Evolutionary conservation across 2,329 filamentous ascomycete species (phyloP).

Genomic region (Tolypocladium ophioglossoides): DNA sequence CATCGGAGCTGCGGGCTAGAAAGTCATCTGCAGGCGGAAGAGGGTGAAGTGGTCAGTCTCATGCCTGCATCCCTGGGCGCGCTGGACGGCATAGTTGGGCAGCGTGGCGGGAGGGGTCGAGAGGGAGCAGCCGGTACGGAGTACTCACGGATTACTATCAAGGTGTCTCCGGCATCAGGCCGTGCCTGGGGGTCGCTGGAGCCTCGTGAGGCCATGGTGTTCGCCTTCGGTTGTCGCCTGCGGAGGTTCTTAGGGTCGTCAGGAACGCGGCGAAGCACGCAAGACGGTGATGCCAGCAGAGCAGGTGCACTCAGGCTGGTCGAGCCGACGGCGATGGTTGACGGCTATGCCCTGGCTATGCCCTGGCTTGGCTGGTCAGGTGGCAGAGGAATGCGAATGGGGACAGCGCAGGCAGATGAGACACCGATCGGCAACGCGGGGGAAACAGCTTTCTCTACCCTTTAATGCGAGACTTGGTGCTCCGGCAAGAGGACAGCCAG

Average conservation of each 20-base stretch:
- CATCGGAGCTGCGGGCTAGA: slow-evolving; percentile 79
- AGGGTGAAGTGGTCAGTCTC: background rate
- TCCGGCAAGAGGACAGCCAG: slow-evolving; percentile 1
- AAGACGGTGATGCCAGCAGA: background rate
- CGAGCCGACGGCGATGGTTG: background rate
- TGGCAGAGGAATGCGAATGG: background rate
- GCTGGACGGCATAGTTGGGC: background rate
- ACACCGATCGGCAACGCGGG: background rate
- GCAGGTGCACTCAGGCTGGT: background rate
- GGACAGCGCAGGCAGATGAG: background rate
- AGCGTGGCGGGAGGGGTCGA: background rate
- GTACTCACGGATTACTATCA: slow-evolving; percentile 61
- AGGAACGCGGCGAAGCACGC: background rate
- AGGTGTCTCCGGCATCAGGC: slow-evolving; percentile 54
- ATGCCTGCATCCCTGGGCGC: background rate
- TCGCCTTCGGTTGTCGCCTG: background rate
- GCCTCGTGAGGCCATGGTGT: slow-evolving; percentile 31
- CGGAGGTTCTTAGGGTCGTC: background rate
- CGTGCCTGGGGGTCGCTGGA: slow-evolving; percentile 25
- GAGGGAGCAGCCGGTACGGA: slow-evolving; percentile 11
- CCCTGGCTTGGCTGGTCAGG: background rate
- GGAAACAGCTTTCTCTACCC: background rate
- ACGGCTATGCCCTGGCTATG: background rate
- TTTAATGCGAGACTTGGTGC: slow-evolving; percentile 5
- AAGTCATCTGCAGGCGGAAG: slow-evolving; percentile 63